phyloP scores from a whole-genome alignment of 306 rosid genomes.

The Morella rubra region DNA sequence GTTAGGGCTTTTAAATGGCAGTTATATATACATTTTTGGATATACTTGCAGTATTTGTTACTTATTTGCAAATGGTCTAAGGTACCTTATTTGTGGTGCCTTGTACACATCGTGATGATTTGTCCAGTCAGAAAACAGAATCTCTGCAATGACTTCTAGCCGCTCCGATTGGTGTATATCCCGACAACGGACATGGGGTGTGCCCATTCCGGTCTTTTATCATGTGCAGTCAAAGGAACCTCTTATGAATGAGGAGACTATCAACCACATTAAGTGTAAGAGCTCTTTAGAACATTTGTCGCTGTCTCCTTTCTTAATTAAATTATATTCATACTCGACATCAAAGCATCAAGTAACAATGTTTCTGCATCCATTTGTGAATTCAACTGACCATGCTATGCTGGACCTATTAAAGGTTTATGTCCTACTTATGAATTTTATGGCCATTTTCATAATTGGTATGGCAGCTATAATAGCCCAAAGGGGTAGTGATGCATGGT shows the following conservation, averaged over 20 bases:
- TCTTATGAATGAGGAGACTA: constrained; percentile 88
- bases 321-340: not conserved
- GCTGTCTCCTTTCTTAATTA: constrained; percentile 8
- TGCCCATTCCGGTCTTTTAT: constrained; percentile 98
- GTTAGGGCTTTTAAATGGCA: not conserved
- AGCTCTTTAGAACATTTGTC: constrained; percentile 18
- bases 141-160: constrained; percentile 84
- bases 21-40: not conserved
- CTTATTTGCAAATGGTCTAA: not conserved
- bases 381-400: constrained; percentile 4
- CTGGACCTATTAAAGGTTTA: constrained; percentile 20
- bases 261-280: constrained; percentile 78
- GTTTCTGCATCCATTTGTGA: constrained; percentile 21
- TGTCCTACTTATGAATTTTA: constrained; percentile 3
- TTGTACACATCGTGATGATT: constrained; percentile 25
- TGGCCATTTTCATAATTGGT: constrained; percentile 29
- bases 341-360: constrained; percentile 4
- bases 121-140: constrained; percentile 91
- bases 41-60: not conserved
- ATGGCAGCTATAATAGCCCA: constrained; percentile 76
- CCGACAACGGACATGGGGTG: constrained; percentile 99
- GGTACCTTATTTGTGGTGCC: constrained; percentile 16
- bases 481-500: constrained; percentile 99
- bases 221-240: constrained; percentile 81
- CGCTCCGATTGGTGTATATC: constrained; percentile 99